Percentiles rank a stretch among this genome's conserved stretches.
Evolutionary conservation across 2,329 filamentous ascomycete species (phyloP).

Genomic region (Dactylellina leptospora): DNA sequence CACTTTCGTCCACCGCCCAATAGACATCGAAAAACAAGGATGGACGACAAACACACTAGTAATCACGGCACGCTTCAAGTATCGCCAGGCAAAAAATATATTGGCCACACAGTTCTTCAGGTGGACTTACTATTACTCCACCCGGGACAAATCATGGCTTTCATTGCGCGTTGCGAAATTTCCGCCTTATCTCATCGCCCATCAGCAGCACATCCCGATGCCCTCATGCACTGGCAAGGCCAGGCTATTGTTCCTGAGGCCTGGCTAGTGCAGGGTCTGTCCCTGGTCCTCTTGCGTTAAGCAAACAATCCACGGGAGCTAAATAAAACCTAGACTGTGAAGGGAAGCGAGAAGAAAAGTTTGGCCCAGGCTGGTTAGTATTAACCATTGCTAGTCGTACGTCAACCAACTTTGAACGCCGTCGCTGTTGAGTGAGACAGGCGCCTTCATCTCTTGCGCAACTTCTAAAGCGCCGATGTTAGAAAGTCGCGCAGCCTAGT

Average conservation of each 20-base stretch:
- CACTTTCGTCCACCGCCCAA: constrained; percentile 37
- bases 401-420: background rate
- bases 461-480: too few species aligned
- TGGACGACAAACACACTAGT: constrained; percentile 18
- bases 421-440: background rate
- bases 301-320: constrained; percentile 26
- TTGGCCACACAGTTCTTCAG: constrained; percentile 21
- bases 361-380: constrained; percentile 27
- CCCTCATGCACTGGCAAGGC: background rate
- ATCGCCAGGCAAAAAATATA: constrained; percentile 13
- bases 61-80: background rate
- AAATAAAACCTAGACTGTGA: too few species aligned
- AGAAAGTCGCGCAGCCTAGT: too few species aligned
- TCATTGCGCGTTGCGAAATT: too few species aligned
- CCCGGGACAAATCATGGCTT: too few species aligned
- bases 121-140: constrained; percentile 8
- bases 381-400: too few species aligned
- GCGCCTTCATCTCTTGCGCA: too few species aligned
- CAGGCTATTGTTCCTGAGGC: background rate
- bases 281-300: constrained; percentile 1
- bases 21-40: constrained; percentile 23
- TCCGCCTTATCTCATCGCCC: constrained; percentile 10
- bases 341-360: constrained; percentile 28
- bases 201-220: too few species aligned
- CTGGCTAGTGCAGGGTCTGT: constrained; percentile 1